These are phyloP conservation scores for Filosporella fistucella DNA, from an alignment of 495 filamentous ascomycete genomes.

Conservation along the genomic window DNA sequence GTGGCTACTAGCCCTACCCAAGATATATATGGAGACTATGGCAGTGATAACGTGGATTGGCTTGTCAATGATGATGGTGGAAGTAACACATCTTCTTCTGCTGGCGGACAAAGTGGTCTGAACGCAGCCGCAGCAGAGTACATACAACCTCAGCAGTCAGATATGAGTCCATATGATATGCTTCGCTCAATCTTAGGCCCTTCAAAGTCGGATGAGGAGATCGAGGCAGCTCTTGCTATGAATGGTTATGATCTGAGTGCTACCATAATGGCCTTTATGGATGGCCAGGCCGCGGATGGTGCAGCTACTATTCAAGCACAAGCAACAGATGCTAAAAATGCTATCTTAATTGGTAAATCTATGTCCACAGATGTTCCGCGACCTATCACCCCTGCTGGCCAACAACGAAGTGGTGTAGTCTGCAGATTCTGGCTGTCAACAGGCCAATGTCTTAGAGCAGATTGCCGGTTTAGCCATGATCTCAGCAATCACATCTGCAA, in stretches of 20 bases:
- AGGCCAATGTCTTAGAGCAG: conserved; percentile 87
- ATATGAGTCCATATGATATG: conserved; percentile 99
- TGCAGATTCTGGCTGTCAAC: conserved; percentile 95
- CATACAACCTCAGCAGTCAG: conserved; percentile 61
- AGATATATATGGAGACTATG: conserved; percentile 87
- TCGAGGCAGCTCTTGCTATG: conserved; percentile 79
- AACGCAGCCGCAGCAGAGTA: conserved; percentile 78
- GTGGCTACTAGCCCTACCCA: conserved; percentile 66
- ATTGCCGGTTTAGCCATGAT: conserved; percentile 97
- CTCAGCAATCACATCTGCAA: conserved; percentile 96
- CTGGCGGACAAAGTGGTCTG: conserved; percentile 55
- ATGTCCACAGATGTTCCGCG: conserved; percentile 65
- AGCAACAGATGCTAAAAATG: conserved; percentile 43
- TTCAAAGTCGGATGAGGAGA: conserved; percentile 86
- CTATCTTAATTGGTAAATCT: conserved; percentile 83
- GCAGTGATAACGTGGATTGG: conserved; percentile 94
- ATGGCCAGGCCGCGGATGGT: conserved; percentile 45
- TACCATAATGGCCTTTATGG: conserved; percentile 83
- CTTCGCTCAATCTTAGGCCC: conserved; percentile 90
- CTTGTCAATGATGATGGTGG: conserved; percentile 84
- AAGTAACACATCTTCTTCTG: conserved; percentile 71
- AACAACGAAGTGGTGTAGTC: conserved; percentile 74
- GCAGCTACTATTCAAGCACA: conserved; percentile 32
- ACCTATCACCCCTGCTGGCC: conserved; percentile 66
- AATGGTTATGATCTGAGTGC: conserved; percentile 91